These are phyloP conservation scores for Aspergillus bombycis DNA, from an alignment of 2,329 filamentous ascomycete genomes.

Conservation along the genomic window DNA sequence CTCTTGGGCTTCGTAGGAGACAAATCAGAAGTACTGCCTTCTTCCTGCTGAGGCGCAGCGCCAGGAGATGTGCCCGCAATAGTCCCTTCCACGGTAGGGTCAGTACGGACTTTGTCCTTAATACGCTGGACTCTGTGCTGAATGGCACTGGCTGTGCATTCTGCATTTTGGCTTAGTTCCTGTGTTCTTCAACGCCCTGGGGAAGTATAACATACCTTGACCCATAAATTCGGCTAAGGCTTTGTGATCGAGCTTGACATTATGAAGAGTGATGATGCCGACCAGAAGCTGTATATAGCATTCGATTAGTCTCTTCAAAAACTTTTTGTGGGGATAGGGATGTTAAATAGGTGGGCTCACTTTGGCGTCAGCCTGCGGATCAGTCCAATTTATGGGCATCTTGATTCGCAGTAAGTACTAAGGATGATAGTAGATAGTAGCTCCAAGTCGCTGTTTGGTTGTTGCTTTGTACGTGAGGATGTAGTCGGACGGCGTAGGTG, in stretches of 20 bases:
- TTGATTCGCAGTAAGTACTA: background rate
- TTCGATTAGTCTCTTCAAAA: background rate
- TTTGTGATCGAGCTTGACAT: constrained; percentile 22
- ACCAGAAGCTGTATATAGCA: constrained; percentile 25
- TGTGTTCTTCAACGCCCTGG: background rate
- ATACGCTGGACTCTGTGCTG: constrained; percentile 29
- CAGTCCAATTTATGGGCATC: constrained; percentile 35
- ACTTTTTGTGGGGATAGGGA: background rate
- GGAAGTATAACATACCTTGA: constrained; percentile 15
- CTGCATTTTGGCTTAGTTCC: constrained; percentile 14
- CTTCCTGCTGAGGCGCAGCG: background rate
- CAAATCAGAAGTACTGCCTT: background rate
- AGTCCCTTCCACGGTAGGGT: background rate
- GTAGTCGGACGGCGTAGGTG: background rate
- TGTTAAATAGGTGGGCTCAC: constrained; percentile 18
- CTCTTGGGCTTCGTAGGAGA: constrained; percentile 13
- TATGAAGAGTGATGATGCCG: constrained; percentile 22
- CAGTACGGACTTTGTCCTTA: constrained; percentile 14
- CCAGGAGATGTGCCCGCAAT: background rate
- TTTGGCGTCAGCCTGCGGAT: constrained; percentile 29
- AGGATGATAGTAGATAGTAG: background rate
- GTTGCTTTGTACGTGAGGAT: background rate
- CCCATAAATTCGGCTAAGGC: constrained; percentile 29
- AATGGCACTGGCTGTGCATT: constrained; percentile 26
- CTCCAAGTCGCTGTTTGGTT: background rate